These are phyloP conservation scores for Rhodomyrtus tomentosa DNA, from an alignment of 345 rosid genomes.

Conservation along the genomic window DNA sequence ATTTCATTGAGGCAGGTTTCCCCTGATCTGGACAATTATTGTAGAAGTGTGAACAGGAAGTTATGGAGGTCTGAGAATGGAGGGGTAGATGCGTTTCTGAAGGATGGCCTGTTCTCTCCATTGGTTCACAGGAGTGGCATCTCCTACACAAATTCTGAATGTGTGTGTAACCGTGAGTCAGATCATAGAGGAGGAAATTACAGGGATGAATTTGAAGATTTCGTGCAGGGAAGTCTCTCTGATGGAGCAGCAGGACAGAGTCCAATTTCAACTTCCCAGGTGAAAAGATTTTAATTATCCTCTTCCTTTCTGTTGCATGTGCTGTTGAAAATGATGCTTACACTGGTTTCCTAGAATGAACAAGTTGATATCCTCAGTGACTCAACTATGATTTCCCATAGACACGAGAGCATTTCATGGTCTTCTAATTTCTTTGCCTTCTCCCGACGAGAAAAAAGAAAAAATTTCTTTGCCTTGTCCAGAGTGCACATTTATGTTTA, in stretches of 20 bases:
- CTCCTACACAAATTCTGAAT: slow-evolving; percentile 21
- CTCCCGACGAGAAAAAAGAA: no score
- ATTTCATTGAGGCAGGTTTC: slow-evolving; percentile 30
- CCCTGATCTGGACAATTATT: slow-evolving; percentile 20
- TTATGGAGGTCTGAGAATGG: slow-evolving; percentile 46
- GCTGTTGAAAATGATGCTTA: background rate
- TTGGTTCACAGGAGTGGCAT: slow-evolving; percentile 21
- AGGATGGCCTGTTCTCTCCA: slow-evolving; percentile 63
- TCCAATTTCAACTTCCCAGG: slow-evolving; percentile 63
- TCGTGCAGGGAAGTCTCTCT: slow-evolving; percentile 29
- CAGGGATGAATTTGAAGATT: slow-evolving; percentile 36
- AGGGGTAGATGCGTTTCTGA: slow-evolving; percentile 45
- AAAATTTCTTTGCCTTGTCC: background rate
- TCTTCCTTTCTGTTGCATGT: background rate
- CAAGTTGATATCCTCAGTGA: background rate
- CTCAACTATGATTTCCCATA: background rate
- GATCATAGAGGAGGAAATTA: slow-evolving; percentile 8
- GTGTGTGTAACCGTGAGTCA: slow-evolving; percentile 9
- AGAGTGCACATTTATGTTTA: background rate
- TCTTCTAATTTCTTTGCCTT: background rate
- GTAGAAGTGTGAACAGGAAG: slow-evolving; percentile 56
- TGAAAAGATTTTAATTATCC: slow-evolving; percentile 7
- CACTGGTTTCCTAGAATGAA: background rate
- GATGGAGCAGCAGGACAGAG: slow-evolving; percentile 20
- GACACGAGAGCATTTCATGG: background rate